A percentile compares a stretch with the other conserved stretches of the same genome.
Conservation (phyloP, 306 rosid genomes). For the Gastrolobium villosum region DNA sequence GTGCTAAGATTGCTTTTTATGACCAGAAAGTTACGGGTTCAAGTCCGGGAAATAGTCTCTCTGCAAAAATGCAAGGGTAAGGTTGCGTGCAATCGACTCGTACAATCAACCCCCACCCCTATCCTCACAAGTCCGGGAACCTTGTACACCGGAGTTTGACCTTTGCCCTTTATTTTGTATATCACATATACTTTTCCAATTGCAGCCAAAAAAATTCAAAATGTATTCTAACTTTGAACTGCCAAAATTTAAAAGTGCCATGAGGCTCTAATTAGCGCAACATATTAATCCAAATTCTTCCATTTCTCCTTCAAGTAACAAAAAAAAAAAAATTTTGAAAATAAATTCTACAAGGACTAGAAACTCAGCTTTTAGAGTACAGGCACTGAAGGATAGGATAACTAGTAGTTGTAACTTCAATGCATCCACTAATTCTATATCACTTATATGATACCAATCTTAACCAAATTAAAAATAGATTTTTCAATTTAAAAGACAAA, state of each 20-base stretch:
- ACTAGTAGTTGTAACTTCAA: background rate
- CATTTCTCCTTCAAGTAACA: constrained; percentile 14
- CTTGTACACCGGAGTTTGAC: too few species aligned
- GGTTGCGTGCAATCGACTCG: too few species aligned
- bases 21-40: too few species aligned
- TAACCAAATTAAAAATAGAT: background rate
- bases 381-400: constrained; percentile 8
- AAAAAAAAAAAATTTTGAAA: constrained; percentile 15
- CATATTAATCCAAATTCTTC: constrained; percentile 13
- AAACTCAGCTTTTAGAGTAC: background rate
- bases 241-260: constrained; percentile 9
- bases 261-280: constrained; percentile 6
- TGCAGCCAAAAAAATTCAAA: constrained; percentile 2
- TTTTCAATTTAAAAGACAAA: constrained; percentile 29
- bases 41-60: too few species aligned
- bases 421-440: constrained; percentile 1
- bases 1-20: too few species aligned
- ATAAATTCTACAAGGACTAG: constrained; percentile 8
- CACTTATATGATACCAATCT: background rate
- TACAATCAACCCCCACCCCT: too few species aligned
- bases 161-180: too few species aligned
- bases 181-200: background rate
- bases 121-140: too few species aligned
- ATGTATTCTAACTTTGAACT: constrained; percentile 9
- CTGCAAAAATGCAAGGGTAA: too few species aligned